Percentiles rank a stretch among this genome's conserved stretches.
These are phyloP conservation scores for Tuber brumale DNA, from an alignment of 495 filamentous ascomycete genomes.

Conservation along the genomic window DNA sequence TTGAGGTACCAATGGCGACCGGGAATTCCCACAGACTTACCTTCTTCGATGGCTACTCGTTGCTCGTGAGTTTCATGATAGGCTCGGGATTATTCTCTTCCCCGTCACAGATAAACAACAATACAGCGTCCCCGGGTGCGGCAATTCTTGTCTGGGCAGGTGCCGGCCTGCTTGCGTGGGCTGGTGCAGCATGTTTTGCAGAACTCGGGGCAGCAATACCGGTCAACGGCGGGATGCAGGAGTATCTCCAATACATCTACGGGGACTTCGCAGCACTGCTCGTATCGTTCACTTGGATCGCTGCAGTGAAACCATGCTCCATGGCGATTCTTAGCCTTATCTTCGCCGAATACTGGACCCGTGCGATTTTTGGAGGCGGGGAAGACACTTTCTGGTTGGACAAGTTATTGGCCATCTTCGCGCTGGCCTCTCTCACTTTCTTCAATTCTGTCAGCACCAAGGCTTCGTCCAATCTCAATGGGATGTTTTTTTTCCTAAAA, in stretches of 20 bases:
- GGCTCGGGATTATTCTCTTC: conserved; percentile 55
- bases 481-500: conserved; percentile 52
- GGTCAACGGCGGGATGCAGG: conserved; percentile 51
- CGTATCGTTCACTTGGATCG: conserved; percentile 55
- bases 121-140: conserved; percentile 51
- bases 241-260: conserved; percentile 52
- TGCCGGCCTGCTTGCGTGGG: conserved; percentile 53
- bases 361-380: not conserved
- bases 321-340: conserved; percentile 55
- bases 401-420: conserved; percentile 34
- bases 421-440: conserved; percentile 47
- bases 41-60: conserved; percentile 49
- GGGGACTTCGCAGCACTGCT: conserved; percentile 53
- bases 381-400: conserved; percentile 42
- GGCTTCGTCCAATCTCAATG: conserved; percentile 50
- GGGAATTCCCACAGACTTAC: not conserved
- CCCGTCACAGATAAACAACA: conserved; percentile 52
- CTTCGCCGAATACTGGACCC: conserved; percentile 49
- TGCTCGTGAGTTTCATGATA: conserved; percentile 53
- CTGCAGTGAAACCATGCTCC: conserved; percentile 53
- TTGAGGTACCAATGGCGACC: not conserved
- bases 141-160: conserved; percentile 52
- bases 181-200: conserved; percentile 51
- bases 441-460: conserved; percentile 55
- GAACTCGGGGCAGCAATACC: conserved; percentile 54